Conservation (phyloP, 768 basidiomycete genomes). For the Tricholomella constricta region DNA sequence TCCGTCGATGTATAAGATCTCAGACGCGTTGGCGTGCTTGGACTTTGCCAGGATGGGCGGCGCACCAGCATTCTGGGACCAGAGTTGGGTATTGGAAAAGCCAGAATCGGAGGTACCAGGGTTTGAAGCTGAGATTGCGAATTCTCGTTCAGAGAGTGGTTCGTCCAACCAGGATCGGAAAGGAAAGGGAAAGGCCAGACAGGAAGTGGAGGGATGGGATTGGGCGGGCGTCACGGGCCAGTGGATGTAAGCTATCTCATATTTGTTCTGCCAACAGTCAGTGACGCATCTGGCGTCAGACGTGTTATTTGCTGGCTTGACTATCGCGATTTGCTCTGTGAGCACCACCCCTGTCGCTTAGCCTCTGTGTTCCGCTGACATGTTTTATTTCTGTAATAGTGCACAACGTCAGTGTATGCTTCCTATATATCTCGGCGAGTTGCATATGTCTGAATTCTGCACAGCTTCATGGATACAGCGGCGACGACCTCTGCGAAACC, state of each 20-base stretch:
- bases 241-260: slow-evolving; percentile 46
- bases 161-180: slow-evolving; percentile 3
- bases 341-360: slow-evolving; percentile 23
- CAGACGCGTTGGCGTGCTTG: slow-evolving; percentile 23
- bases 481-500: slow-evolving; percentile 39
- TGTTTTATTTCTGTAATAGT: slow-evolving; percentile 25
- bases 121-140: neutral
- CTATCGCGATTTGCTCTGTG: slow-evolving; percentile 54
- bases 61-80: slow-evolving; percentile 42
- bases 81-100: slow-evolving; percentile 9
- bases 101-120: too few relatives aligned
- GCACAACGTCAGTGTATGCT: slow-evolving; percentile 36
- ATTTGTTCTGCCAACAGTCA: neutral
- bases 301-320: slow-evolving; percentile 63
- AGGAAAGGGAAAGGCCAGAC: slow-evolving; percentile 23
- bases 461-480: slow-evolving; percentile 21
- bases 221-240: slow-evolving; percentile 59
- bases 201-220: slow-evolving; percentile 47
- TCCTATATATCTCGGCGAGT: neutral
- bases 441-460: slow-evolving; percentile 1
- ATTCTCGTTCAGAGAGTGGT: neutral
- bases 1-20: slow-evolving; percentile 1
- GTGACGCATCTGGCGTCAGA: slow-evolving; percentile 28
- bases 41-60: slow-evolving; percentile 43
- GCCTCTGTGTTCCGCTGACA: neutral